Evolutionary conservation across 768 basidiomycete genomes (phyloP).

Genomic region (Baorangia bicolor): DNA sequence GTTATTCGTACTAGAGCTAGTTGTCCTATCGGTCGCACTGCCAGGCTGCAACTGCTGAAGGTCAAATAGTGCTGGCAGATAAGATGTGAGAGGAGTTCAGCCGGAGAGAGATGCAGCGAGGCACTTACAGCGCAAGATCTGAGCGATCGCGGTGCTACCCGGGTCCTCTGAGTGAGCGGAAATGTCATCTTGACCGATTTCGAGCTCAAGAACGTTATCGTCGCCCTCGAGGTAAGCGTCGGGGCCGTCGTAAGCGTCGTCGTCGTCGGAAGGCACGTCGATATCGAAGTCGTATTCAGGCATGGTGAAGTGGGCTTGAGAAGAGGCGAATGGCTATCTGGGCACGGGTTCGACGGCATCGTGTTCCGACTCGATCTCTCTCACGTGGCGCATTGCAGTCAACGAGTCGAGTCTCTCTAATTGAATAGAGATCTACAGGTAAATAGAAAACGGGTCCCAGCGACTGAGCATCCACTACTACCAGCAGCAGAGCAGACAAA

Average conservation of each 20-base stretch:
- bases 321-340: constrained; percentile 1
- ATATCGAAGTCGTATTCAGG: constrained; percentile 20
- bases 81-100: constrained; percentile 1
- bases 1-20: background rate
- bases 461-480: too few species aligned
- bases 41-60: constrained; percentile 24
- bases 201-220: constrained; percentile 36
- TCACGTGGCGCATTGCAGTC: constrained; percentile 1
- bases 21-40: constrained; percentile 9
- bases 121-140: constrained; percentile 33
- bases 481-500: background rate
- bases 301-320: constrained; percentile 13
- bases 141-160: constrained; percentile 16
- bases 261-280: constrained; percentile 26
- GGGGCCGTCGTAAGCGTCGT: constrained; percentile 34
- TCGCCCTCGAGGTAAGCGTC: constrained; percentile 36
- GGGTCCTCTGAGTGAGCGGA: background rate
- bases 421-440: background rate
- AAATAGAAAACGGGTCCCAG: too few species aligned
- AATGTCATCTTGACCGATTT: constrained; percentile 27
- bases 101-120: background rate
- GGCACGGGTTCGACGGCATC: too few species aligned
- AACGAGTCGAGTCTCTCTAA: background rate
- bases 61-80: constrained; percentile 28
- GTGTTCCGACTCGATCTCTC: background rate